A percentile compares a stretch with the other conserved stretches of the same genome.
Conservation (phyloP, 2,329 filamentous ascomycete genomes). For the Diaporthe citriasiana region DNA sequence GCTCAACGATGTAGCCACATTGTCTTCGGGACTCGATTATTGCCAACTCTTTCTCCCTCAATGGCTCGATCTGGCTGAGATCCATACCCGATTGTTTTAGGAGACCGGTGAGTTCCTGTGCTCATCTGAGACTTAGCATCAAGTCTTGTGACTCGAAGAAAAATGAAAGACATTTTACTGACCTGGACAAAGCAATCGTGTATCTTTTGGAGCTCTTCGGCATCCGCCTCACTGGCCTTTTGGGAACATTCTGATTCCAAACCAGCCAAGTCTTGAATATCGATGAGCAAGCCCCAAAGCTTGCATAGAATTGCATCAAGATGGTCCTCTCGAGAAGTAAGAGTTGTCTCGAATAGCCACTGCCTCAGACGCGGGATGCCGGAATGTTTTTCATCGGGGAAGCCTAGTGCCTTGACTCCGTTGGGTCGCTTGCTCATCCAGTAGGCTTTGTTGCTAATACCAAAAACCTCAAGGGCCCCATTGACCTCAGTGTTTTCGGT, state of each 20-base stretch:
- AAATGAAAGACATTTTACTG: no score
- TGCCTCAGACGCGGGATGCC: neutral
- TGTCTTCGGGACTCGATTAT: neutral
- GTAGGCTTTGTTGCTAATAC: neutral
- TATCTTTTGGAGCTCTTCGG: no score
- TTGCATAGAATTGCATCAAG: neutral
- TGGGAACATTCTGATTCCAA: no score
- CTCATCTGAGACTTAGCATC: neutral
- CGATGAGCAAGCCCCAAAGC: neutral
- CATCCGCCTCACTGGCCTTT: no score
- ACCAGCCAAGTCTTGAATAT: neutral
- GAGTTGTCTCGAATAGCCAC: neutral
- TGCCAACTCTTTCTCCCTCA: neutral
- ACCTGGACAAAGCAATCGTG: no score
- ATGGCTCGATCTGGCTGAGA: neutral
- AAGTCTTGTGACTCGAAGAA: no score
- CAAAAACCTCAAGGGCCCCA: neutral
- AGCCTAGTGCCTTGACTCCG: neutral
- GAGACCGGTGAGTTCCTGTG: neutral
- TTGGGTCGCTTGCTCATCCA: neutral
- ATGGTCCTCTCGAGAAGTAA: neutral
- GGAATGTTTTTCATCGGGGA: neutral
- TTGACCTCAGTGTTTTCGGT: no score
- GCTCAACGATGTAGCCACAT: neutral
- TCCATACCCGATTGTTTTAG: neutral